Evolutionary conservation across 2,329 filamentous ascomycete species (phyloP), one percentile per base, ranked within the genome.

Genomic region (Cordyceps cicadae): DNA sequence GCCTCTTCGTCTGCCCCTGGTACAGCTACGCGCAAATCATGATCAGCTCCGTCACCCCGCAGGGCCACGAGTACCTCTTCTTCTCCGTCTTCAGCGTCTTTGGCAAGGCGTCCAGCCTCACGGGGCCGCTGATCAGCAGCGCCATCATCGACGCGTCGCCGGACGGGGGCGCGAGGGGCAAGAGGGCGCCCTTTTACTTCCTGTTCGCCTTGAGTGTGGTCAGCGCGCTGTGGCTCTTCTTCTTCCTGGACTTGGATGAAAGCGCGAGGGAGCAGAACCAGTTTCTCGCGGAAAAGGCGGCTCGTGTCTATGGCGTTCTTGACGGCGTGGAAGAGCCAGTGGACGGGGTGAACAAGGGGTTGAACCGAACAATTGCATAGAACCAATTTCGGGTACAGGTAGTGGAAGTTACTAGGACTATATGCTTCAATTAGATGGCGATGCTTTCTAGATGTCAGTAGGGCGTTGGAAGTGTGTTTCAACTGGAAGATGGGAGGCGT

Each of bases 21-120:
- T 88, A 87, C 70, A 84, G 81, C 51, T 89, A 89, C 70, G 82
- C 79, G 0, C 85, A 88, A 68, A 87, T 86, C 66, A 86, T 89
- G 80, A 88, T 88, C 64, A 84, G 81, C 3, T 86, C 87, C 66
- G 41, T 43, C 1, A 87, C 85, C 0, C 86, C 86, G 0, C 77
- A 83, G 3, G 85, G 86, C 39, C 84, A 87, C 66, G 86, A 88
- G 64, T 88, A 87, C 66, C 73, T 89, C 8, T 88, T 88, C 76
- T 89, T 89, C 46, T 63, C 51, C 43, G 56, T 8, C 43, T 64
- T 14, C 15, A 43, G 86, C 63, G 87, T 88, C 65, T 81, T 88
- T 37, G 85, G 85, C 46, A 88, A 88, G 72, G 86, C 85, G 0
- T 85, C 80, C 8, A 83, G 81, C 0, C 88, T 88, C 65, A 87